Evolutionary conservation across 2,329 filamentous ascomycete genomes (phyloP).

Genomic region (Trichoderma sp.): DNA sequence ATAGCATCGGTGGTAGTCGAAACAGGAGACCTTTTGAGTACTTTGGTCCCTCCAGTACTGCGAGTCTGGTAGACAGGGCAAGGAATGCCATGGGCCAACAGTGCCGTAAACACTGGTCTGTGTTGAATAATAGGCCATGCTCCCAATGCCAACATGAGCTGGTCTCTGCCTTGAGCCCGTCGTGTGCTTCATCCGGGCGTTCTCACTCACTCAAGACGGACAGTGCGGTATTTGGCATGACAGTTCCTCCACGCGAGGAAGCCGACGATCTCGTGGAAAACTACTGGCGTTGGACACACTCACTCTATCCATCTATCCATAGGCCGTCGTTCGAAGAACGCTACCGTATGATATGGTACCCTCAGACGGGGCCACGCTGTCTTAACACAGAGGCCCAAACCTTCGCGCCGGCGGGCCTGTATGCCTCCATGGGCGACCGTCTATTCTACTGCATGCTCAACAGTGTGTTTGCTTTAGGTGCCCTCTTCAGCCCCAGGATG

Average conservation of each 20-base stretch:
- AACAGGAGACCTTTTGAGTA: neutral
- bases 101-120: neutral
- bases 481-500: neutral
- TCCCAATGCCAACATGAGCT: neutral
- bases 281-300: neutral
- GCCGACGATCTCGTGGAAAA: neutral
- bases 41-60: neutral
- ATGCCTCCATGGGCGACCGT: neutral
- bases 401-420: neutral
- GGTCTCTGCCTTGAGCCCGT: neutral
- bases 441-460: slow-evolving; percentile 4
- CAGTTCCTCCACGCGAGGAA: neutral
- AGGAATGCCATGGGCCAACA: neutral
- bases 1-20: neutral
- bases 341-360: neutral
- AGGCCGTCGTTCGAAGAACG: neutral
- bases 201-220: neutral
- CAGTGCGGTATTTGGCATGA: neutral
- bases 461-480: neutral
- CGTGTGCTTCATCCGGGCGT: neutral
- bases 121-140: neutral
- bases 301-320: neutral
- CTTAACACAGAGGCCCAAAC: neutral
- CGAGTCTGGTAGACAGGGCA: neutral
- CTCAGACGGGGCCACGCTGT: neutral